Evolutionary conservation across 2,329 filamentous ascomycete species (phyloP).

Genomic region (Ceratocystis alfenasii): DNA sequence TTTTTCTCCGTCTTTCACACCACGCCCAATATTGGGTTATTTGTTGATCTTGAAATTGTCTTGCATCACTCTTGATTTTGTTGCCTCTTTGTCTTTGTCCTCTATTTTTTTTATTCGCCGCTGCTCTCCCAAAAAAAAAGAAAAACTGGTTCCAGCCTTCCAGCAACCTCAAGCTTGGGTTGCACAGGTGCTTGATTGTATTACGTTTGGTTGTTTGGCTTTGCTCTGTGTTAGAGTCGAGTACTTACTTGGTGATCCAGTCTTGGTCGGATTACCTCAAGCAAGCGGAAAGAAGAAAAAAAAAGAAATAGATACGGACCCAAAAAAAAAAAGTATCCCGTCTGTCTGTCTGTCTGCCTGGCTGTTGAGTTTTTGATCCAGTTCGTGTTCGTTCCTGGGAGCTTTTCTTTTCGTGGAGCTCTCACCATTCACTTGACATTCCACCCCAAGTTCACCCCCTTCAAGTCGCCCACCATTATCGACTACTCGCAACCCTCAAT

Average conservation of each 20-base stretch:
- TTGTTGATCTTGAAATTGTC: background rate
- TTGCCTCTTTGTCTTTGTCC: background rate
- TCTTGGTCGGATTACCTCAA: background rate
- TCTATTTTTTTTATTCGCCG: background rate
- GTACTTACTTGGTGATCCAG: background rate
- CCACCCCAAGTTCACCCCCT: background rate
- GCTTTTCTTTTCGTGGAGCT: background rate
- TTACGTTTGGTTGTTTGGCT: background rate
- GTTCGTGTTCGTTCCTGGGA: background rate
- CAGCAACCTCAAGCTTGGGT: background rate
- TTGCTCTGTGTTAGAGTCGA: background rate
- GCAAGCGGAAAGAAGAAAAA: background rate
- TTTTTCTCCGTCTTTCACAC: constrained; percentile 1
- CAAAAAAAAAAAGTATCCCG: background rate
- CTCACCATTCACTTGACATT: background rate
- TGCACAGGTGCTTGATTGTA: constrained; percentile 7
- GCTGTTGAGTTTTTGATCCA: background rate
- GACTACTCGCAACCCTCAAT: constrained; percentile 18
- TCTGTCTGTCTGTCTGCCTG: background rate
- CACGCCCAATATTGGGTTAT: background rate
- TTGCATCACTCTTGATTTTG: background rate
- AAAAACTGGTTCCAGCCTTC: background rate
- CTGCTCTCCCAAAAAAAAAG: background rate
- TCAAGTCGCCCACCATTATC: constrained; percentile 17
- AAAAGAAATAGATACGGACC: background rate